A percentile compares a stretch with the other conserved stretches of the same genome.
Evolutionary conservation across 139 green algal genomes (phyloP).

Genomic region (Asterochloris erici): DNA sequence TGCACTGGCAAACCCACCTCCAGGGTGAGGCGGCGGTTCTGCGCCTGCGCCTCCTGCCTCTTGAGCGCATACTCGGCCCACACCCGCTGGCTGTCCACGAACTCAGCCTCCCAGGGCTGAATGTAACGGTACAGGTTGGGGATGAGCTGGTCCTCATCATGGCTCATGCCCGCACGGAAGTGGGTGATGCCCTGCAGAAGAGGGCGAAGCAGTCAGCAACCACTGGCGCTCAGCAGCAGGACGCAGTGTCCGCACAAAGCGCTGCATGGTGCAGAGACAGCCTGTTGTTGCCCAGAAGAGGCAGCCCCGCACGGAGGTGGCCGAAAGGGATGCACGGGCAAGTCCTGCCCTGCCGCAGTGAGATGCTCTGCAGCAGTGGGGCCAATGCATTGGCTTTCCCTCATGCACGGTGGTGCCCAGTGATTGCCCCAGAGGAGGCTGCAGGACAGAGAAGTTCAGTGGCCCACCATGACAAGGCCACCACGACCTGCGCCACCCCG

Average conservation of each 20-base stretch:
- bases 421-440: too few relatives aligned
- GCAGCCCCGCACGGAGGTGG: not conserved
- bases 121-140: constrained; percentile 98
- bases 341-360: too few relatives aligned
- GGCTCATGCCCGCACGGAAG: constrained; percentile 82
- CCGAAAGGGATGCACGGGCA: not conserved
- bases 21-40: constrained; percentile 78
- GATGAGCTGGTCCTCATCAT: constrained; percentile 99
- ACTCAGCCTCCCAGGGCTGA: constrained; percentile 98
- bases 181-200: too few relatives aligned
- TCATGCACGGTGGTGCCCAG: too few relatives aligned
- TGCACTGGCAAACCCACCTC: constrained; percentile 34
- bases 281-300: not conserved
- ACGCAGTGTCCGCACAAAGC: not conserved
- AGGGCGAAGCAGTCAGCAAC: not conserved
- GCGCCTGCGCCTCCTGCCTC: constrained; percentile 72
- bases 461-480: too few relatives aligned
- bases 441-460: too few relatives aligned
- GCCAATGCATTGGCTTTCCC: too few relatives aligned
- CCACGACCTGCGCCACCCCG: too few relatives aligned
- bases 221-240: not conserved
- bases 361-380: too few relatives aligned
- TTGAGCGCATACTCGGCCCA: constrained; percentile 99
- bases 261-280: not conserved
- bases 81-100: constrained; percentile 95